phyloP scores from a whole-genome alignment of 225 moss, liverwort and hornwort genomes.

The Climacium dendroides region DNA sequence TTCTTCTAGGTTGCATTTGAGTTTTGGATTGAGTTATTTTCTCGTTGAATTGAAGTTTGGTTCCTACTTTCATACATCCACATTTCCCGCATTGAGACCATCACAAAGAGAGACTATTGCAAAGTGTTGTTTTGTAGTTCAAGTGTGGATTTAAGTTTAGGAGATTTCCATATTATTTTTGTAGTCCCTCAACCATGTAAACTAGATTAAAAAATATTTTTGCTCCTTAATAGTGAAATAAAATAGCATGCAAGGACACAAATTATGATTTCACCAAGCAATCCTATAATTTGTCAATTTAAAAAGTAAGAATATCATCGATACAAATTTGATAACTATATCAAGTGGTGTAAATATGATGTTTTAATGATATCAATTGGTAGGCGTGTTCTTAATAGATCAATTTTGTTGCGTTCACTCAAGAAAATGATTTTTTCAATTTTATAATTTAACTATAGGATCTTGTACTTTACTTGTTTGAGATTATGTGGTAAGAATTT shows the following conservation, averaged over 20 bases:
- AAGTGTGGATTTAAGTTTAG: not conserved
- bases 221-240: not conserved
- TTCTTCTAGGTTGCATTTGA: too few relatives aligned
- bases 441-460: too few relatives aligned
- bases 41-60: not conserved
- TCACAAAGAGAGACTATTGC: too few relatives aligned
- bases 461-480: too few relatives aligned
- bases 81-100: not conserved
- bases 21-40: too few relatives aligned
- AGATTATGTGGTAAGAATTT: too few relatives aligned
- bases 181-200: rapidly evolving
- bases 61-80: not conserved
- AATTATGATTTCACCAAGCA: not conserved
- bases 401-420: too few relatives aligned
- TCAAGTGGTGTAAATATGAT: too few relatives aligned
- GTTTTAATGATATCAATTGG: not conserved
- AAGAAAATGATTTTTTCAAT: too few relatives aligned
- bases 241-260: not conserved
- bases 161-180: not conserved
- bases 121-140: too few relatives aligned
- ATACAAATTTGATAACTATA: not conserved
- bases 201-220: too few relatives aligned
- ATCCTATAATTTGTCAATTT: not conserved
- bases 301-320: not conserved
- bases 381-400: not conserved